These are phyloP conservation scores for Epicoccum nigrum DNA, from an alignment of 2,329 filamentous ascomycete genomes.

Conservation along the genomic window DNA sequence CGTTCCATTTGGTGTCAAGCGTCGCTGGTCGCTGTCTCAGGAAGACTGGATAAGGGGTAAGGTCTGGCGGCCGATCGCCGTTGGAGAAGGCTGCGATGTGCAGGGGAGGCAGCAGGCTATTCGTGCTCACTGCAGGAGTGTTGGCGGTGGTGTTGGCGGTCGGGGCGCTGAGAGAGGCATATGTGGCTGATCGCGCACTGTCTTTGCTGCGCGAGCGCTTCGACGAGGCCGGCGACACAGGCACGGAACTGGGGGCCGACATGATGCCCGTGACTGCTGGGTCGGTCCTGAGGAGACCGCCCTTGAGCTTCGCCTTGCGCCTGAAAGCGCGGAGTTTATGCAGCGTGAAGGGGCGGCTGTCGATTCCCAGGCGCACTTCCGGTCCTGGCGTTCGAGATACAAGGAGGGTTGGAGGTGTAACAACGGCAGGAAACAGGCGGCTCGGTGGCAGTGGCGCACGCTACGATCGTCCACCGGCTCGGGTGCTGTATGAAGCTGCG, in stretches of 20 bases:
- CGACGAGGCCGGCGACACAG: constrained; percentile 45
- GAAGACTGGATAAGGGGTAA: constrained; percentile 53
- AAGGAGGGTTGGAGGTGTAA: constrained; percentile 29
- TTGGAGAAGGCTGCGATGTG: constrained; percentile 20
- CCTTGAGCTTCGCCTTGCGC: constrained; percentile 48
- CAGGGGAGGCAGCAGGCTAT: constrained; percentile 39
- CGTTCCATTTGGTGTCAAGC: constrained; percentile 64
- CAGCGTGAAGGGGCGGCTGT: constrained; percentile 40
- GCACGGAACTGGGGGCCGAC: constrained; percentile 36
- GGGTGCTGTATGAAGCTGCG: not conserved
- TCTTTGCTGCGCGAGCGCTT: constrained; percentile 50
- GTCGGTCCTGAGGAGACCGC: constrained; percentile 32
- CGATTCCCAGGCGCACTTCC: constrained; percentile 4
- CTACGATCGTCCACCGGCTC: constrained; percentile 12
- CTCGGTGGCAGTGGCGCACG: constrained; percentile 13
- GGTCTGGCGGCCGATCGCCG: constrained; percentile 9
- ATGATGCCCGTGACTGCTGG: constrained; percentile 19
- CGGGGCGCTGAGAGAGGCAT: constrained; percentile 34
- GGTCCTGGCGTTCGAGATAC: constrained; percentile 22
- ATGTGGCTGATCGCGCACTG: constrained; percentile 41
- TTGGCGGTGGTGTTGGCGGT: constrained; percentile 33
- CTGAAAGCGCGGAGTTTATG: constrained; percentile 49
- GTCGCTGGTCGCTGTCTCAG: constrained; percentile 55
- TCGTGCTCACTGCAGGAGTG: constrained; percentile 39
- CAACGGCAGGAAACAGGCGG: constrained; percentile 28